Percentiles rank a stretch among this genome's conserved stretches.
These are phyloP conservation scores for Drosera capensis DNA, from an alignment of 148 eudicot species.

Conservation along the genomic window DNA sequence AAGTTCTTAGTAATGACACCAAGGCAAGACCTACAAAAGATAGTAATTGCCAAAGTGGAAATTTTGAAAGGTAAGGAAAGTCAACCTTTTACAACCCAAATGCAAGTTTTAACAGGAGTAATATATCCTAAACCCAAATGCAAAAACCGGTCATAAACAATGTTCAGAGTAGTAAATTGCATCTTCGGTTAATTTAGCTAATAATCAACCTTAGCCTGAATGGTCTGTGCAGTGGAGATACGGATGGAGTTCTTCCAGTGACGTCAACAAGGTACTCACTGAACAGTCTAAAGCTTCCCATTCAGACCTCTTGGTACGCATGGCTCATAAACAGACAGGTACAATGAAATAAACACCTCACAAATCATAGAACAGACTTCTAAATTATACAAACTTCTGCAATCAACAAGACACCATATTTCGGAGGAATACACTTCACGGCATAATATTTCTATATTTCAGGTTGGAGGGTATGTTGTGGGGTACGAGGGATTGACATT, in stretches of 20 bases:
- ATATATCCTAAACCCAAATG: too few relatives aligned
- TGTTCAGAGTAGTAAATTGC: neutral
- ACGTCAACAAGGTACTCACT: conserved; percentile 36
- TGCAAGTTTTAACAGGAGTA: too few relatives aligned
- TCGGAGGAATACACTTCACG: too few relatives aligned
- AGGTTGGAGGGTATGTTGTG: conserved; percentile 35
- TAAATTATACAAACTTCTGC: neutral
- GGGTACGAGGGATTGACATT: conserved; percentile 26
- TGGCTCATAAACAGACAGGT: conserved; percentile 36
- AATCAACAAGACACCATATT: neutral
- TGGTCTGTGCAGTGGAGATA: conserved; percentile 28
- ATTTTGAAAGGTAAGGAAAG: too few relatives aligned
- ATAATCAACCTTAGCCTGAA: neutral
- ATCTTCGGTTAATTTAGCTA: neutral
- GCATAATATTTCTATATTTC: neutral
- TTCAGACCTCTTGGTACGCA: conserved; percentile 31
- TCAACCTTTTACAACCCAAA: too few relatives aligned
- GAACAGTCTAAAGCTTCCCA: conserved; percentile 26
- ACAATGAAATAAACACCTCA: neutral
- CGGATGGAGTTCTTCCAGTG: conserved; percentile 36
- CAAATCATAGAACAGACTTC: neutral
- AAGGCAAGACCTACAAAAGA: too few relatives aligned
- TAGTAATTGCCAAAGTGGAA: too few relatives aligned
- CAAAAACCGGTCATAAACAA: neutral
- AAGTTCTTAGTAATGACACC: too few relatives aligned